A percentile compares a stretch with the other conserved stretches of the same genome.
These are phyloP conservation scores for Cladosporium sp. DNA, from an alignment of 2,329 filamentous ascomycete species.

Conservation along the genomic window DNA sequence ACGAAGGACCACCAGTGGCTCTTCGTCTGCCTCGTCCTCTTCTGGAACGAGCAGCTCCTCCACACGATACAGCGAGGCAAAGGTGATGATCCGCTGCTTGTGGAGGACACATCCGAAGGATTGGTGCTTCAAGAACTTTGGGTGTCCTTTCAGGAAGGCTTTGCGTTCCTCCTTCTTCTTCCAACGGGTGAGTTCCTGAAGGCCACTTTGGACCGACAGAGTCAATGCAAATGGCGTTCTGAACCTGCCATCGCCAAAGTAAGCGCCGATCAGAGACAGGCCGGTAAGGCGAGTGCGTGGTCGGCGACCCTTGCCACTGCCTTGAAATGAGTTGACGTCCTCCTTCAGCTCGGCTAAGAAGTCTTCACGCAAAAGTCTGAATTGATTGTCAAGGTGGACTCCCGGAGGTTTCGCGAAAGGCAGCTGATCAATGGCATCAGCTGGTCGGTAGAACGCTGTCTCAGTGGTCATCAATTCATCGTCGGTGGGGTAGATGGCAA, in stretches of 20 bases:
- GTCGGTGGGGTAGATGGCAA: conserved; percentile 65
- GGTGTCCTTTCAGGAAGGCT: conserved; percentile 50
- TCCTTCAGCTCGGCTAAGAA: conserved; percentile 66
- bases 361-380: conserved; percentile 69
- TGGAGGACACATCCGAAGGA: conserved; percentile 63
- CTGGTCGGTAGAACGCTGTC: conserved; percentile 56
- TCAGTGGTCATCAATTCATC: conserved; percentile 62
- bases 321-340: conserved; percentile 56
- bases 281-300: conserved; percentile 40
- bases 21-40: conserved; percentile 40
- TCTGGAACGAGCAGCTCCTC: conserved; percentile 56
- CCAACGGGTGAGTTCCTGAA: conserved; percentile 15
- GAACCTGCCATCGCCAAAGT: conserved; percentile 44
- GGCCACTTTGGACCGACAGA: conserved; percentile 12
- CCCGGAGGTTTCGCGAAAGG: conserved; percentile 34
- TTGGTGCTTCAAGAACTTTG: conserved; percentile 57
- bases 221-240: conserved; percentile 11
- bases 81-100: conserved; percentile 56
- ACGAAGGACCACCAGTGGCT: conserved; percentile 53
- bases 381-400: conserved; percentile 68
- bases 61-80: conserved; percentile 59
- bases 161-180: conserved; percentile 42
- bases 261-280: conserved; percentile 37
- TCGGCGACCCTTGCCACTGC: conserved; percentile 48
- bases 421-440: conserved; percentile 50